Conservation (phyloP, 176 grass and related monocot genomes). For the Carex pumila region DNA sequence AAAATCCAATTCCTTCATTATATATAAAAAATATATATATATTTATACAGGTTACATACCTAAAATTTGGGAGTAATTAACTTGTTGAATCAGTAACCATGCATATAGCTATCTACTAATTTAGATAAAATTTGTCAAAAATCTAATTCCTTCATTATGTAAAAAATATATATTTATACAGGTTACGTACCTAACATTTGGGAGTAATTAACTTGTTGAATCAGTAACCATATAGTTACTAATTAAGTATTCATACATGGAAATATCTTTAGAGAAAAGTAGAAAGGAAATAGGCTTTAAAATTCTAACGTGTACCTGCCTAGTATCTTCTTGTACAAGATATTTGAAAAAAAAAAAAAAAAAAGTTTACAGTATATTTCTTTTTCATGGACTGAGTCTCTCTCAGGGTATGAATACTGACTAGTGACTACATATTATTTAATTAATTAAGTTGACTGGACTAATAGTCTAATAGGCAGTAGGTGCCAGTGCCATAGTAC, state of each 20-base stretch:
- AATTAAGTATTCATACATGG: neutral
- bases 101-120: neutral
- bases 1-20: no score
- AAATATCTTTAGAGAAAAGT: neutral
- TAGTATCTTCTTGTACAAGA: neutral
- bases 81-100: no score
- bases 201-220: neutral
- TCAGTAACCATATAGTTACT: neutral
- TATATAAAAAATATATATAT: no score
- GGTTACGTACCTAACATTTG: neutral
- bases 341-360: neutral
- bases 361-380: neutral
- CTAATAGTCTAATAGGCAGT: neutral
- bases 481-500: neutral
- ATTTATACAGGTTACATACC: no score
- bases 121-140: no score
- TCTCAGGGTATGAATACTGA: neutral
- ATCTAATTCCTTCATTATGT: no score
- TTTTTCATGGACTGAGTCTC: neutral
- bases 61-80: no score
- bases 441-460: neutral
- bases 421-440: neutral
- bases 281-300: neutral
- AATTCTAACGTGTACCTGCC: neutral
- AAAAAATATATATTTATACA: no score